Base-by-base conservation (phyloP, 1,284 basidiomycete species). In the Megacollybia platyphylla region DNA sequence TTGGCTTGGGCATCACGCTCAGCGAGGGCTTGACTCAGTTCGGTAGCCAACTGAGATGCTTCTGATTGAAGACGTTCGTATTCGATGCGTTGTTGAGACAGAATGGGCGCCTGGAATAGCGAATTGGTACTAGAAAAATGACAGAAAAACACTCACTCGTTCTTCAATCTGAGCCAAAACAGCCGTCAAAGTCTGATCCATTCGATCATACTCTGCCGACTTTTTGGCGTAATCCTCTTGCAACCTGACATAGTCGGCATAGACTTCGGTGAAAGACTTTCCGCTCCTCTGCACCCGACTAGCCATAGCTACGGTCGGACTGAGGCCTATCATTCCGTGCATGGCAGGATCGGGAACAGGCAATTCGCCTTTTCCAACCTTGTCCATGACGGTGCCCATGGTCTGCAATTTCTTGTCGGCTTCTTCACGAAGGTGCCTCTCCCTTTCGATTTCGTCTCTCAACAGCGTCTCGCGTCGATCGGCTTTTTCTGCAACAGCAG, bases 121-220 rank as follows among this genome's bases (percentile, higher is more conserved):
- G 7, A 27, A 29, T 10, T 27, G 31, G 43, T 38, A 26, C 15
- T 40, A 15, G 36, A 34, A 41, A 28, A 36, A 10, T 42, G 36
- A 20, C 35, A 9, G 35, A 27, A 10, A 1, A 39, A 36, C 5
- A 64, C 83, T 47, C 55, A 93, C 90, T 57, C 88, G 69, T 62
- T 94, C 90, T 54, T 89, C 81, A 45, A 96, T 87, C 60, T 94
- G 86, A 43, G 74, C 75, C 15, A 89, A 65, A n/a, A 89, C 78
- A 17, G 74, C 68, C 18, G 73, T 65, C 30, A 90, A 63, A 9
- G 86, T 80, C 27, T 77, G 71, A 42, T 87, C 83, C 70, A 97
- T 80, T 37, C 86, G 76, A 47, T 81, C 77, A 43, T 81, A 85
- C 62, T 97, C 88, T 1, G 76, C 70, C 43, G 75, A 78, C 57